Base-by-base conservation (phyloP, 2,329 filamentous ascomycete species). In the Ustulina deusta region DNA sequence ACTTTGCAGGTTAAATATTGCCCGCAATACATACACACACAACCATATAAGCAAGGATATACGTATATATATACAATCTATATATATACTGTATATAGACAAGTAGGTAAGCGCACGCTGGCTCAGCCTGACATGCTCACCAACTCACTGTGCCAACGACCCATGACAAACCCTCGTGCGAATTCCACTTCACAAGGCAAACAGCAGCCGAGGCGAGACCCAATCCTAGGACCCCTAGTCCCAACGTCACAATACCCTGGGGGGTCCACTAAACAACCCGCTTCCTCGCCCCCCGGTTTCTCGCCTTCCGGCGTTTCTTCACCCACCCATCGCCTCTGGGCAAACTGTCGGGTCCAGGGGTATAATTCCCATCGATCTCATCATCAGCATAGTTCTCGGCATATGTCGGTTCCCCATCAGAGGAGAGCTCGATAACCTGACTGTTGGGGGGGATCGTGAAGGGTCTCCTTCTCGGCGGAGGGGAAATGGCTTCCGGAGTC, bases 301-400 rank as follows among this genome's bases (percentile, higher is more conserved):
- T 72, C 6, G 57, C 38, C 5, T 59, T 60, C n/a, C 54, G 36
- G 3, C 11, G 44, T 69, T 78, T 78, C 61, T 71, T 63, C 9
- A 75, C 73, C 70, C 70, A 72, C 1, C 70, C 69, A 15, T 55
- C 38, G 0, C 70, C 70, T 34, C 13, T 69, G 3, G 66, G 69
- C 11, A 70, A 13, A 3, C 66, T 55, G 20, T 59, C 36, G 17
- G 38, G 29, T 9, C 65, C 61, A 7, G 77, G 77, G 34, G 75
- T 69, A 42, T 81, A 80, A 0, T 75, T 80, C 25, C 71, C 76
- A 61, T 83, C 80, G 38, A 80, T 72, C n/a, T 77, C 76, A 11
- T 82, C 81, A 38, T 82, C 80, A 1, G 79, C 79, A 54, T 82
- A 80, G 58, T 79, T 52, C 60, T 82, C 79, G 3, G 69, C 71